Evolutionary conservation across 495 filamentous ascomycete species (phyloP).

Genomic region (Neurospora sp.): DNA sequence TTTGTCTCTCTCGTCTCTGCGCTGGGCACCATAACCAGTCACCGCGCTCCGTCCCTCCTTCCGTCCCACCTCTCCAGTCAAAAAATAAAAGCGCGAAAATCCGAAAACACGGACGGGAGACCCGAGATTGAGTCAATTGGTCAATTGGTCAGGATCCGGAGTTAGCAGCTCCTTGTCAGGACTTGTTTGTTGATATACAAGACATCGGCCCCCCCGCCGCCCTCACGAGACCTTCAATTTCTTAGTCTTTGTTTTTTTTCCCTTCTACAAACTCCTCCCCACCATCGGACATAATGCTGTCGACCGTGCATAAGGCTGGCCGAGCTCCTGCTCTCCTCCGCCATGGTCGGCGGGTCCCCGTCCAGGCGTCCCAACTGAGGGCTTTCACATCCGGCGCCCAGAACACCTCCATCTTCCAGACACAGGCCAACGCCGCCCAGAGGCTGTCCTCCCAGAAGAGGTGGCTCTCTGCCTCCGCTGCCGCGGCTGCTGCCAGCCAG

Average conservation of each 20-base stretch:
- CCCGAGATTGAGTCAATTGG: constrained; percentile 14
- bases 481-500: constrained; percentile 33
- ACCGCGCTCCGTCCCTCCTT: background rate
- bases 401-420: constrained; percentile 22
- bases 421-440: constrained; percentile 14
- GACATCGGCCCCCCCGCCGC: constrained; percentile 1
- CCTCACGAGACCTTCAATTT: background rate
- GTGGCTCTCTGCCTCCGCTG: constrained; percentile 26
- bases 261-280: constrained; percentile 1
- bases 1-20: constrained; percentile 3
- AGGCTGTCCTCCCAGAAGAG: constrained; percentile 24
- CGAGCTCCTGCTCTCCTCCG: constrained; percentile 39
- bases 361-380: constrained; percentile 22
- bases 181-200: background rate
- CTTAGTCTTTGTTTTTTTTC: background rate
- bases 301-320: constrained; percentile 34
- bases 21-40: background rate
- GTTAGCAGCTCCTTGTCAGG: constrained; percentile 5
- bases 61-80: constrained; percentile 5
- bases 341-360: constrained; percentile 36
- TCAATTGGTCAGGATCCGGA: constrained; percentile 12
- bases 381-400: constrained; percentile 24
- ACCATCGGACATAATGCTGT: constrained; percentile 20
- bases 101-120: constrained; percentile 8
- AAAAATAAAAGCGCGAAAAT: constrained; percentile 1